Evolutionary conservation across 2,329 filamentous ascomycete genomes (phyloP).

Genomic region (Tolypocladium amazonense): DNA sequence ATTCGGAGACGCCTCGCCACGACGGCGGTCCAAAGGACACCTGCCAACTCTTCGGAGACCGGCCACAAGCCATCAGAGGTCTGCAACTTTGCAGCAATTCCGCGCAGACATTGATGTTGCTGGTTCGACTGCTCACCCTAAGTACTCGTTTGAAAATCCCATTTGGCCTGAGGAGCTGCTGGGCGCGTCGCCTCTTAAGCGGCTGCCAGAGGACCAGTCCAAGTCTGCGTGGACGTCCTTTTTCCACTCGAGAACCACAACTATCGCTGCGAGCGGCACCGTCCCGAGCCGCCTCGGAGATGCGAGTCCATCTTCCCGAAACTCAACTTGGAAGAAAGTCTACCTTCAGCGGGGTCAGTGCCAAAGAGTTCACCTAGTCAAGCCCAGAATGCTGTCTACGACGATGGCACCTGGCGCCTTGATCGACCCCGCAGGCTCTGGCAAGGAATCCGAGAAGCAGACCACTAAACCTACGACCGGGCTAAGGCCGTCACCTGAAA

Average conservation of each 20-base stretch:
- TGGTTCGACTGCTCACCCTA: constrained; percentile 13
- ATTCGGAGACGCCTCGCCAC: constrained; percentile 25
- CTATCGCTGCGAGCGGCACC: constrained; percentile 9
- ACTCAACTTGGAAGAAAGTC: constrained; percentile 16
- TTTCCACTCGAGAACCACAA: constrained; percentile 35
- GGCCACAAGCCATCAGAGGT: constrained; percentile 70
- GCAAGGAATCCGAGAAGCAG: constrained; percentile 8
- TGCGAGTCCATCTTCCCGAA: constrained; percentile 13
- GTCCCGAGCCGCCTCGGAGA: constrained; percentile 15
- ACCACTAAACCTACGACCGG: constrained; percentile 5
- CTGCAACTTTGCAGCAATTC: constrained; percentile 54
- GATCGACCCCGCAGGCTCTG: constrained; percentile 12
- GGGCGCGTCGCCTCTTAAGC: constrained; percentile 14
- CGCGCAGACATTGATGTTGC: constrained; percentile 19
- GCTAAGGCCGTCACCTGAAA: constrained; percentile 18
- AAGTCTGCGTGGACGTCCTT: constrained; percentile 41
- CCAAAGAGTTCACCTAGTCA: constrained; percentile 22
- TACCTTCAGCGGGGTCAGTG: constrained; percentile 10
- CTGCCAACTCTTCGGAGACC: constrained; percentile 59
- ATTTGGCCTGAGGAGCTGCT: constrained; percentile 17
- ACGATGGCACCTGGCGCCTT: constrained; percentile 11
- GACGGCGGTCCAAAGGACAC: constrained; percentile 46
- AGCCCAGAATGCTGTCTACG: constrained; percentile 23
- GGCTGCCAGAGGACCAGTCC: constrained; percentile 5
- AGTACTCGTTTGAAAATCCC: constrained; percentile 25